These are phyloP conservation scores for Penicillium crustosum DNA, from an alignment of 2,329 filamentous ascomycete genomes.

Conservation along the genomic window DNA sequence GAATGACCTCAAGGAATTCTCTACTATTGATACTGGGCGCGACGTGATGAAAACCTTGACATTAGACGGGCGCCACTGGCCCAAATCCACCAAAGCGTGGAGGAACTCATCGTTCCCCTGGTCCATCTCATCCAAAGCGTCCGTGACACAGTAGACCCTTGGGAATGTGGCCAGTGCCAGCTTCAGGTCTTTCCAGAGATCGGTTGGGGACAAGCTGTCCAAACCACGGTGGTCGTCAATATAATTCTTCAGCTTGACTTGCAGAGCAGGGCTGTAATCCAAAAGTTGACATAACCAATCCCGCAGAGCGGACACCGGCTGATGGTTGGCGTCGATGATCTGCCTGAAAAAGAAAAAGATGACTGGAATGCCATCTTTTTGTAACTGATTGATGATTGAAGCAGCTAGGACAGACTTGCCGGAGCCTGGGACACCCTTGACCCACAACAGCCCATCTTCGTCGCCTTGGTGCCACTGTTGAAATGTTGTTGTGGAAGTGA, in stretches of 20 bases:
- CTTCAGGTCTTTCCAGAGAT: constrained; percentile 5
- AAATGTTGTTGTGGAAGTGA: constrained; percentile 4
- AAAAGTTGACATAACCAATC: constrained; percentile 24
- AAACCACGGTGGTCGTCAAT: background rate
- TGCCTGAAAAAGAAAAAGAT: constrained; percentile 28
- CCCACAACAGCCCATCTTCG: constrained; percentile 20
- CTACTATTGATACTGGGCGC: no score
- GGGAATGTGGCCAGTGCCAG: no score
- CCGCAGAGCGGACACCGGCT: constrained; percentile 14
- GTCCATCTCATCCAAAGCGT: no score
- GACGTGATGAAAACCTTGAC: no score
- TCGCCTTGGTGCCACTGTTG: constrained; percentile 18
- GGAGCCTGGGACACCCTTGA: constrained; percentile 28
- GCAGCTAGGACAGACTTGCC: constrained; percentile 30
- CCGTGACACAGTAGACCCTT: no score
- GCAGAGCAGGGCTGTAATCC: constrained; percentile 9
- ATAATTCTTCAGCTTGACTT: constrained; percentile 7
- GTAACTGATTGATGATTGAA: constrained; percentile 14
- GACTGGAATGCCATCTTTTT: constrained; percentile 8
- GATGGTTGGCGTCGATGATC: constrained; percentile 25
- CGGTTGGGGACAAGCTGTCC: constrained; percentile 4
- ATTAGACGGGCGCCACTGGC: no score
- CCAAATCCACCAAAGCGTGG: no score
- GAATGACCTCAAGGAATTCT: no score
- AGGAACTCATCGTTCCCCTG: no score